A percentile compares a stretch with the other conserved stretches of the same genome.
Conservation (phyloP, 1,284 basidiomycete species). For the Cutaneotrichosporon spelunceum region DNA sequence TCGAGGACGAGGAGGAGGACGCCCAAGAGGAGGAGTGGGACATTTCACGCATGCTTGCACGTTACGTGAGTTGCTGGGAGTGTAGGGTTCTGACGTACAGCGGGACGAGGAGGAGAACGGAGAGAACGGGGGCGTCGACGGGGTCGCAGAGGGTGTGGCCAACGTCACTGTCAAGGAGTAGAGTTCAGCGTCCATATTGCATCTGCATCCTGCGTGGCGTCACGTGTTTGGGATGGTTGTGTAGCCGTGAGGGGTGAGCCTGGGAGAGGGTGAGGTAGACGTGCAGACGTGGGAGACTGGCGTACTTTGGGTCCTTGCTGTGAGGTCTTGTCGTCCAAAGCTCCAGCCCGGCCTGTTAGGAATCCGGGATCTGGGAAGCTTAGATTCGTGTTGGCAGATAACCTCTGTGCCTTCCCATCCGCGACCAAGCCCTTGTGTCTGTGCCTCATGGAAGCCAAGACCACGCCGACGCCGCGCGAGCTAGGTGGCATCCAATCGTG, state of each 20-base stretch:
- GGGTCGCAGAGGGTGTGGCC: slow-evolving; percentile 34
- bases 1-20: slow-evolving; percentile 72
- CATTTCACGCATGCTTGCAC: slow-evolving; percentile 47
- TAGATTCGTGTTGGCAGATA: background rate
- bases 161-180: background rate
- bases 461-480: background rate
- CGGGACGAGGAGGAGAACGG: slow-evolving; percentile 66
- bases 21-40: slow-evolving; percentile 51
- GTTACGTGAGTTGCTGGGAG: slow-evolving; percentile 29
- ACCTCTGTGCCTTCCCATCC: background rate
- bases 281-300: background rate
- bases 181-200: background rate
- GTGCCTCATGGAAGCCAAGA: background rate
- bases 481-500: background rate
- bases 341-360: background rate
- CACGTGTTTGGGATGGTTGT: background rate
- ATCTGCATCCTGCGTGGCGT: background rate
- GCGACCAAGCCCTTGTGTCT: background rate
- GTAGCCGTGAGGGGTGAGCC: background rate
- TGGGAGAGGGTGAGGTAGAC: background rate
- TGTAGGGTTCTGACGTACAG: background rate
- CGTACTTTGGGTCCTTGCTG: background rate
- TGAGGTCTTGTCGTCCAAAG: background rate
- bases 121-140: slow-evolving; percentile 63
- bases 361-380: background rate